Percentiles rank a stretch among this genome's conserved stretches.
phyloP scores from a whole-genome alignment of 768 basidiomycete species.

The Tylopilus cervinicoccineus region DNA sequence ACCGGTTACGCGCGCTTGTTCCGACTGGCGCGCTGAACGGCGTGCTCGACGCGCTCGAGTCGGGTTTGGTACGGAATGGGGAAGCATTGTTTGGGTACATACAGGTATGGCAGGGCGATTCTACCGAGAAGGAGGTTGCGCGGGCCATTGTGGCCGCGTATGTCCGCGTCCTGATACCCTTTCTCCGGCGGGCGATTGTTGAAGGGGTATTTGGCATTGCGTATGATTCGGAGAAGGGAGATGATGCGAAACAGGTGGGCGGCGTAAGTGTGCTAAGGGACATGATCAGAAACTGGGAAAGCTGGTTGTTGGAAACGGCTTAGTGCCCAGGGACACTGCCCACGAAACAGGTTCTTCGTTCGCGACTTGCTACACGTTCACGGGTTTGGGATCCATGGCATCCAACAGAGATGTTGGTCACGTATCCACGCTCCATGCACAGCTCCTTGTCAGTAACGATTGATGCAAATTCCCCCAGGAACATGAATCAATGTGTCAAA shows the following conservation, averaged over 20 bases:
- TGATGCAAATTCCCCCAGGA: background rate
- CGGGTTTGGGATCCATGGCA: background rate
- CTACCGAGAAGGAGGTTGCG: conserved; percentile 34
- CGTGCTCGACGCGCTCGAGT: conserved; percentile 50
- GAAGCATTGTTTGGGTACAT: conserved; percentile 45
- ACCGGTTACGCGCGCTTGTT: conserved; percentile 77
- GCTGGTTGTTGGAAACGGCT: conserved; percentile 23
- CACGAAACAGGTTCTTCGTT: background rate
- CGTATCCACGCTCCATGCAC: background rate
- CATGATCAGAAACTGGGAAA: conserved; percentile 25
- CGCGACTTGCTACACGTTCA: background rate
- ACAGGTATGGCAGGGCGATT: conserved; percentile 34
- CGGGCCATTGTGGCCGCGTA: conserved; percentile 55
- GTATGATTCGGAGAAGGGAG: conserved; percentile 13
- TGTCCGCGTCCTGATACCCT: conserved; percentile 62
- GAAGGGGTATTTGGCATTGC: conserved; percentile 67
- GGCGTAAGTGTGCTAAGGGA: conserved; percentile 4
- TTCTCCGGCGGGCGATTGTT: conserved; percentile 60
- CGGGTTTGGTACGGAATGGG: conserved; percentile 44
- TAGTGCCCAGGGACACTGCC: background rate
- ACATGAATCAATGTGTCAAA: background rate
- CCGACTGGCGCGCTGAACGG: conserved; percentile 55
- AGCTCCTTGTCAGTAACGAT: background rate
- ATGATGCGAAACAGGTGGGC: background rate
- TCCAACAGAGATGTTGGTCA: background rate